Percentiles rank a stretch among this genome's conserved stretches.
phyloP scores from a whole-genome alignment of 345 rosid species.

The Alliaria petiolata region DNA sequence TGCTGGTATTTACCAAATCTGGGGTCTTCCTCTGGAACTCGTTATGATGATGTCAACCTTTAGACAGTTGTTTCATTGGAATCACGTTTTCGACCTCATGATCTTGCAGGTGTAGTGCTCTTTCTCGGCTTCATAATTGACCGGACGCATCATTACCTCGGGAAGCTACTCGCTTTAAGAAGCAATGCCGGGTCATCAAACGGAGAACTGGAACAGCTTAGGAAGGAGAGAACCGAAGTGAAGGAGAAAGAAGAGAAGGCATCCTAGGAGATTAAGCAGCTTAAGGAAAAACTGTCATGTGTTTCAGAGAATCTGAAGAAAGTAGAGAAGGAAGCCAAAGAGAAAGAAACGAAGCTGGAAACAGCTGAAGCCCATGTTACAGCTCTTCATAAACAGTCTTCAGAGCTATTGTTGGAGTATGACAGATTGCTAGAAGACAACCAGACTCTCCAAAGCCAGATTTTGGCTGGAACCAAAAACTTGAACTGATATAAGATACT shows the following conservation, averaged over 20 bases:
- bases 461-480: slow-evolving; percentile 1
- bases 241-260: slow-evolving; percentile 70
- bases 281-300: slow-evolving; percentile 45
- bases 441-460: slow-evolving; percentile 73
- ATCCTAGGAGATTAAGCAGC: slow-evolving; percentile 48
- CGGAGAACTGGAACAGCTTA: slow-evolving; percentile 60
- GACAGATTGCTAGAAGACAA: slow-evolving; percentile 83
- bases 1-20: no score
- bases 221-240: slow-evolving; percentile 50
- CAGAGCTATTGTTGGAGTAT: slow-evolving; percentile 80
- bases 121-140: slow-evolving; percentile 88
- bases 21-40: no score
- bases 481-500: neutral
- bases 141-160: slow-evolving; percentile 65
- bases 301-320: slow-evolving; percentile 57
- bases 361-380: slow-evolving; percentile 78
- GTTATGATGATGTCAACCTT: neutral
- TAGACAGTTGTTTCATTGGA: neutral
- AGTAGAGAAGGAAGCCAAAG: slow-evolving; percentile 58
- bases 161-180: slow-evolving; percentile 59
- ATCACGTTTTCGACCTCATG: neutral
- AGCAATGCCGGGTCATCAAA: slow-evolving; percentile 55
- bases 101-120: slow-evolving; percentile 69
- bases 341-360: slow-evolving; percentile 65
- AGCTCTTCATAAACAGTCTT: slow-evolving; percentile 80